Base-by-base conservation (phyloP, 371 early-diverging fungal genomes). In the Mortierella sp. region DNA sequence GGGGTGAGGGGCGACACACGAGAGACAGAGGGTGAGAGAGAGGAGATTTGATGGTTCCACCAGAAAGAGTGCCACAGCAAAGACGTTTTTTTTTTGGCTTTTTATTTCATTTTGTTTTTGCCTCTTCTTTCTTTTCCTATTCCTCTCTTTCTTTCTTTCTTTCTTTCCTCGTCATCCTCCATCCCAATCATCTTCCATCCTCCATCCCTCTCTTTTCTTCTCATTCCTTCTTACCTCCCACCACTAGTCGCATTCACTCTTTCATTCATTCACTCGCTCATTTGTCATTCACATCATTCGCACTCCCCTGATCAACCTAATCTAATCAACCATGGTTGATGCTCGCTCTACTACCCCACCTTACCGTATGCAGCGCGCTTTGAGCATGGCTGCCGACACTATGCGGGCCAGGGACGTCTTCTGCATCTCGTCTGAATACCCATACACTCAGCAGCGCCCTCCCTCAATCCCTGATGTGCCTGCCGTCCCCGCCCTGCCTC, bases 351-450 rank as follows among this genome's bases (percentile, higher is more conserved):
- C 74, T 13, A 37, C 77, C 7, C 72, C 83, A 24, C 41, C 74
- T 13, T 64, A 74, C 26, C 83, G 83, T 70, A 68, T 76, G 5
- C 83, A 82, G 53, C 83, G 83, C 43, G 83, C 83, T n/a, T 45
- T 71, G 31, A 82, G 83, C 76, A 69, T 82, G 75, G 79, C 78
- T 45, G 71, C 83, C 52, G 83, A 82, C 34, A 82, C 83, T 2
- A 74, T 61, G 31, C 53, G 29, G 31, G 4, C 73, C 29, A 66
- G 75, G 22, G 75, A 75, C 63, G 6, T 34, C 29, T 40, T 74
- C 63, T 22, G 68, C n/a, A 44, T 72, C 37, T 68, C 74, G 6
- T 43, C 67, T 16, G 74, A 77, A n/a, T 73, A 64, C 44, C 74
- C 66, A 13, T 74, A 74, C 58, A 47, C 48, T 44, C 41, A 74